Evolutionary conservation across 495 filamentous ascomycete genomes (phyloP).

Genomic region (Acidomyces sp.): DNA sequence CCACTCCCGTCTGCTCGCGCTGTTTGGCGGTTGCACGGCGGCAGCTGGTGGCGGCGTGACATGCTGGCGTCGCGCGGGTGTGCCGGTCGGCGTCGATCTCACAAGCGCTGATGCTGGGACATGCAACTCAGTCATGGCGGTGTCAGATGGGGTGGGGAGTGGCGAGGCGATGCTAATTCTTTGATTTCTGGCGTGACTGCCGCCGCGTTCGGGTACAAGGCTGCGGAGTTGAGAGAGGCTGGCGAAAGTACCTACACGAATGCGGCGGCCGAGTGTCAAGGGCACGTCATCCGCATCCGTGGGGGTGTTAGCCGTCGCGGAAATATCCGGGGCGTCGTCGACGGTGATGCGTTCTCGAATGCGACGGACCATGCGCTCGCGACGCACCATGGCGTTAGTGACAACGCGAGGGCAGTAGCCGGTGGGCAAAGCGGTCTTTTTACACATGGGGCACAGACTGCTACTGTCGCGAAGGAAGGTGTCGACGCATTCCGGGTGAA

Average conservation of each 20-base stretch:
- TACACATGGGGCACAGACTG: slow-evolving; percentile 80
- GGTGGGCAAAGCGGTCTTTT: slow-evolving; percentile 53
- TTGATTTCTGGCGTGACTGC: too few species aligned
- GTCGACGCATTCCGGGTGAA: slow-evolving; percentile 82
- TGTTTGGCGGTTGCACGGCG: slow-evolving; percentile 7
- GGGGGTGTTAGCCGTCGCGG: too few species aligned
- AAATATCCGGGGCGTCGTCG: too few species aligned
- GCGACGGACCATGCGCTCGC: slow-evolving; percentile 40
- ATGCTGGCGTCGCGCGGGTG: not conserved
- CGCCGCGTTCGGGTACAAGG: too few species aligned
- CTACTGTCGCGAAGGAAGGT: slow-evolving; percentile 55
- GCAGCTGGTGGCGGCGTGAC: too few species aligned
- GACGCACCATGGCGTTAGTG: slow-evolving; percentile 72
- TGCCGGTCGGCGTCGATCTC: not conserved
- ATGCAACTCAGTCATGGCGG: too few species aligned
- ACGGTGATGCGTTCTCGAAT: slow-evolving; percentile 14
- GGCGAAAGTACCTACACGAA: not conserved
- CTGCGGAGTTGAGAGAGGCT: not conserved
- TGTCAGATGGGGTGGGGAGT: too few species aligned
- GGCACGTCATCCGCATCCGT: not conserved
- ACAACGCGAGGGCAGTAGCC: slow-evolving; percentile 53
- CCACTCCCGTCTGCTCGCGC: slow-evolving; percentile 24
- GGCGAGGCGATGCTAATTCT: too few species aligned
- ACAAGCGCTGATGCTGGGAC: too few species aligned
- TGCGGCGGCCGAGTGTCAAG: not conserved